These are phyloP conservation scores for Acanthamoeba royreba DNA, from an alignment of 208 protist species.

Conservation along the genomic window DNA sequence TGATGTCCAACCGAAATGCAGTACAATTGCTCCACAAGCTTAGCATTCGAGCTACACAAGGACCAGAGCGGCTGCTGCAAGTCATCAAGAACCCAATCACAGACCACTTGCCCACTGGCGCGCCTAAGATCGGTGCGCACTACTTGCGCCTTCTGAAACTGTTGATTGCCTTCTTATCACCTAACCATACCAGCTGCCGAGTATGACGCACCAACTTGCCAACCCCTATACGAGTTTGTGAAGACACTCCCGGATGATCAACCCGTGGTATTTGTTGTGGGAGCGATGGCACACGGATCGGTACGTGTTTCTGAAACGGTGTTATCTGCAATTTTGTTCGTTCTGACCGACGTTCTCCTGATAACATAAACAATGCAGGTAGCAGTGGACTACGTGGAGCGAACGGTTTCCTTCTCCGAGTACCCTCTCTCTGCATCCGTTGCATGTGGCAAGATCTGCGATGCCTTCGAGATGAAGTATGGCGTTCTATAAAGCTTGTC, in stretches of 20 bases:
- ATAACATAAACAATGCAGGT: conserved; percentile 48
- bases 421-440: conserved; percentile 80
- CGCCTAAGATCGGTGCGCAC: conserved; percentile 36
- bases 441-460: conserved; percentile 46
- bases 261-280: conserved; percentile 84
- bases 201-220: neutral
- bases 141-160: neutral
- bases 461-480: conserved; percentile 41
- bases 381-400: conserved; percentile 77
- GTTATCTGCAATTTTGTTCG: neutral
- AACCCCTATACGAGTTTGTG: conserved; percentile 46
- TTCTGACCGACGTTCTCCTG: conserved; percentile 17
- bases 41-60: conserved; percentile 90
- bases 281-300: conserved; percentile 81
- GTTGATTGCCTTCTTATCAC: conserved; percentile 3
- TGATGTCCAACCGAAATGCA: neutral
- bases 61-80: conserved; percentile 92
- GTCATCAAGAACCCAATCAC: conserved; percentile 98
- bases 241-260: conserved; percentile 25
- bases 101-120: conserved; percentile 90
- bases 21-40: conserved; percentile 98
- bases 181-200: conserved; percentile 42
- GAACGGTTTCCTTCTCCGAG: conserved; percentile 82
- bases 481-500: conserved; percentile 36
- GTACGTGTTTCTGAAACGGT: neutral